Evolutionary conservation across 1,284 basidiomycete species (phyloP).

Genomic region (Coriolopsis trogii): DNA sequence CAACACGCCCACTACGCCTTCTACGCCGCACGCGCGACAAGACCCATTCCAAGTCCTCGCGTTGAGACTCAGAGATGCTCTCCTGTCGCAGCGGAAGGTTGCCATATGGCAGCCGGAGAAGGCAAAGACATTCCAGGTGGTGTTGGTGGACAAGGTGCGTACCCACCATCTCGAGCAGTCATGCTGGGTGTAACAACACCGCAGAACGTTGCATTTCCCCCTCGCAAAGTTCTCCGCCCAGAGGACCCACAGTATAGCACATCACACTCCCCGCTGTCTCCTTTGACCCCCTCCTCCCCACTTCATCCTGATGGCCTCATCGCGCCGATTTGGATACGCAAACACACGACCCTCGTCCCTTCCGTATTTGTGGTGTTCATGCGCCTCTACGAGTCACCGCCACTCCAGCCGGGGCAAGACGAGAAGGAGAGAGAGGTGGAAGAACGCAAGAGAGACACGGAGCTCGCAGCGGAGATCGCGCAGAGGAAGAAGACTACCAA

Average conservation of each 20-base stretch:
- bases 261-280: constrained; percentile 88
- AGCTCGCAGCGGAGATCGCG: constrained; percentile 78
- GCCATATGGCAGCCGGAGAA: constrained; percentile 67
- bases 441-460: constrained; percentile 73
- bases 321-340: constrained; percentile 96
- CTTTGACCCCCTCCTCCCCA: constrained; percentile 85
- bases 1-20: constrained; percentile 23
- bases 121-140: constrained; percentile 75
- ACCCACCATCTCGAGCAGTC: not conserved
- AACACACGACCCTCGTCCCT: constrained; percentile 90
- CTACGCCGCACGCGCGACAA: constrained; percentile 37
- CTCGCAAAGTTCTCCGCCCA: constrained; percentile 73
- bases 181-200: constrained; percentile 16
- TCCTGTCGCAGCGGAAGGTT: constrained; percentile 62
- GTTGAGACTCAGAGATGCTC: constrained; percentile 61
- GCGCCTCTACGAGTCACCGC: constrained; percentile 73
- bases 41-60: constrained; percentile 63
- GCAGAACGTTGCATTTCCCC: constrained; percentile 79
- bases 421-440: constrained; percentile 63
- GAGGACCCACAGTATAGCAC: constrained; percentile 53
- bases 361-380: constrained; percentile 92
- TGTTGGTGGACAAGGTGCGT: constrained; percentile 79
- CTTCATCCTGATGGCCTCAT: constrained; percentile 94
- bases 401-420: constrained; percentile 58
- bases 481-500: constrained; percentile 77